Evolutionary conservation across 495 filamentous ascomycete species (phyloP), one percentile per base, ranked within the genome.

Genomic region (Penicillium bovifimosum): DNA sequence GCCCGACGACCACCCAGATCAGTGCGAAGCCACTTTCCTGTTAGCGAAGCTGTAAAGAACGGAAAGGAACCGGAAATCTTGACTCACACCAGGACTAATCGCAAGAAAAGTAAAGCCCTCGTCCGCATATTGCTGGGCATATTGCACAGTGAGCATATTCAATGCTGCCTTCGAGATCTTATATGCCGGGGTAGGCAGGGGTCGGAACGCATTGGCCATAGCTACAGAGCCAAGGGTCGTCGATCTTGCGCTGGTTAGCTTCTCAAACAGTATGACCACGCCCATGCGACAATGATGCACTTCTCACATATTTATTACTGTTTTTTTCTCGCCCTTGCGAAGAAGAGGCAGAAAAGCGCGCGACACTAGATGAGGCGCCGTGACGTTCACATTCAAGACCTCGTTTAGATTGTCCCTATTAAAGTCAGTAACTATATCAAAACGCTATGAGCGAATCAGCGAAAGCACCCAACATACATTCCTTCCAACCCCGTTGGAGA

Each of bases 161-260:
- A 78, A 45, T 2, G 74, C 75, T 0, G 77, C 73, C 58, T 81
- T 82, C 31, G 70, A 63, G 50, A 81, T 69, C 53, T 76, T 79
- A 54, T 82, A 81, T 6, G 72, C 72, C 6, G 74, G 76, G 3
- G 46, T 10, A 8, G 71, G 69, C 13, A 54, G 46, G 9, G 44
- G 26, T 32, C 27, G 38, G 41, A 56, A 69, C 6, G 33, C 41
- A 5, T 27, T 18, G 4, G 68, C 62, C 43, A 50, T 48, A 17
- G 63, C 47, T 27, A 76, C 74, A 0, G 77, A 77, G 27, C 74
- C 77, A 9, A 79, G 28, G 3, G 66, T 75, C 2, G 67, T 72
- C 14, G 75, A 69, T 38, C 64, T 66, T 33, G 11, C 2, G 32
- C 9, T 11, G 6, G 6, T 58, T 18, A 58, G 50, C 31, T 24